A percentile compares a stretch with the other conserved stretches of the same genome.
These are phyloP conservation scores for Pistacia atlantica DNA, from an alignment of 345 rosid species.

Conservation along the genomic window DNA sequence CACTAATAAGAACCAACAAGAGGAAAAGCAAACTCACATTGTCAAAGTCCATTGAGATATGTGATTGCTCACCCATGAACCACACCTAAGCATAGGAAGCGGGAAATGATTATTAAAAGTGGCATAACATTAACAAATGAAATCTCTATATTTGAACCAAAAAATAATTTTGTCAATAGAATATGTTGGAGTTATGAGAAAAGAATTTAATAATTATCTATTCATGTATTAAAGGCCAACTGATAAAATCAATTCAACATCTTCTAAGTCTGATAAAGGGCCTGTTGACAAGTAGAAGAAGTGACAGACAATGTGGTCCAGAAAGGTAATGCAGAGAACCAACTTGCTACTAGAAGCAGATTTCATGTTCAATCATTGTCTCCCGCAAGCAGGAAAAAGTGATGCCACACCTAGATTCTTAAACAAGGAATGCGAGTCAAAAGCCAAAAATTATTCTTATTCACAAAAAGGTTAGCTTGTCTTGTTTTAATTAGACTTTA, in stretches of 20 bases:
- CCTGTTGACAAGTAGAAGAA: not conserved
- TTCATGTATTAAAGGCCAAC: not conserved
- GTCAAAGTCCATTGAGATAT: slow-evolving; percentile 84
- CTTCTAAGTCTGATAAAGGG: not conserved
- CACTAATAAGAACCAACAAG: not conserved
- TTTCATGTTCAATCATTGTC: not conserved
- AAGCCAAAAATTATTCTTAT: no score
- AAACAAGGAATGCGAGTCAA: not conserved
- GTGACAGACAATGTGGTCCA: not conserved
- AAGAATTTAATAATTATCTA: slow-evolving; percentile 4
- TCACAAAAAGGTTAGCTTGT: no score
- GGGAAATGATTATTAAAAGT: no score
- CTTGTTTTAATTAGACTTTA: no score
- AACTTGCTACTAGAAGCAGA: not conserved
- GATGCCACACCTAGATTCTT: not conserved
- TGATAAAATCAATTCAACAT: not conserved
- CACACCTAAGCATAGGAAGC: slow-evolving; percentile 47
- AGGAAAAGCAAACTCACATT: slow-evolving; percentile 52
- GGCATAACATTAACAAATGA: not conserved
- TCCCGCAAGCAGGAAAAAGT: not conserved
- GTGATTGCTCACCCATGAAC: slow-evolving; percentile 90
- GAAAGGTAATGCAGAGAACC: not conserved
- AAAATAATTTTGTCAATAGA: not conserved
- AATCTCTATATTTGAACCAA: not conserved
- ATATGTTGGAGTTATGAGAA: not conserved